These are phyloP conservation scores for Caryopteris hybrid DNA, from an alignment of 305 asterid species.

Conservation along the genomic window DNA sequence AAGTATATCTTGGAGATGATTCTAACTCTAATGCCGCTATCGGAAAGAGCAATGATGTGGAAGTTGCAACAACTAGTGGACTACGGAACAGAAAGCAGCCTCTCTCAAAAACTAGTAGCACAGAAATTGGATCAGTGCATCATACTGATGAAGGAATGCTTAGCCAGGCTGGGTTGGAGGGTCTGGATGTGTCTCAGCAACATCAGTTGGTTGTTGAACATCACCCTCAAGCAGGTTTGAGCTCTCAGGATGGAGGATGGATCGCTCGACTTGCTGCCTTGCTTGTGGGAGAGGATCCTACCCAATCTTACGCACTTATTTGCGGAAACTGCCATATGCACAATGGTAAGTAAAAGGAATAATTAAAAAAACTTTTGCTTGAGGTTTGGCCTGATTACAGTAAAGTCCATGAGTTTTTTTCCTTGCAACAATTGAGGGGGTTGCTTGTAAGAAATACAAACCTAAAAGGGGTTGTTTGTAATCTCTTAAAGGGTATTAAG, in stretches of 20 bases:
- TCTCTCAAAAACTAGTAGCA: constrained; percentile 31
- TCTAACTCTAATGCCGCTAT: constrained; percentile 30
- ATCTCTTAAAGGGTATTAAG: no score
- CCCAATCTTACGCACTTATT: constrained; percentile 81
- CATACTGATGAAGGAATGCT: constrained; percentile 45
- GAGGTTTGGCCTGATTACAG: neutral
- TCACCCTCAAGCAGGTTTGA: constrained; percentile 48
- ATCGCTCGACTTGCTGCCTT: constrained; percentile 80
- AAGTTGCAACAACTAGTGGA: constrained; percentile 50
- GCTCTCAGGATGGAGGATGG: constrained; percentile 68
- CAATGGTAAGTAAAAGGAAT: constrained; percentile 47
- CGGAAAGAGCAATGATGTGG: constrained; percentile 71
- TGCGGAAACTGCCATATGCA: constrained; percentile 94
- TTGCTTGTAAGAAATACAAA: no score
- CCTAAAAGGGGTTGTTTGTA: neutral
- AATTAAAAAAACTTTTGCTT: neutral
- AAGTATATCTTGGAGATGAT: constrained; percentile 63
- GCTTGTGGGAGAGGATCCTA: constrained; percentile 94
- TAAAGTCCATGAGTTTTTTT: no score
- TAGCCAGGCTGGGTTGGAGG: constrained; percentile 30
- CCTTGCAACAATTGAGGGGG: no score
- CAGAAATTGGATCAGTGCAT: constrained; percentile 23
- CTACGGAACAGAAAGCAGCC: constrained; percentile 65
- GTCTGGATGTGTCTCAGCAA: constrained; percentile 35
- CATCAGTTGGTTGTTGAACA: constrained; percentile 74